Conservation (phyloP, 805 yeast genomes). For the Saturnispora dispora region DNA sequence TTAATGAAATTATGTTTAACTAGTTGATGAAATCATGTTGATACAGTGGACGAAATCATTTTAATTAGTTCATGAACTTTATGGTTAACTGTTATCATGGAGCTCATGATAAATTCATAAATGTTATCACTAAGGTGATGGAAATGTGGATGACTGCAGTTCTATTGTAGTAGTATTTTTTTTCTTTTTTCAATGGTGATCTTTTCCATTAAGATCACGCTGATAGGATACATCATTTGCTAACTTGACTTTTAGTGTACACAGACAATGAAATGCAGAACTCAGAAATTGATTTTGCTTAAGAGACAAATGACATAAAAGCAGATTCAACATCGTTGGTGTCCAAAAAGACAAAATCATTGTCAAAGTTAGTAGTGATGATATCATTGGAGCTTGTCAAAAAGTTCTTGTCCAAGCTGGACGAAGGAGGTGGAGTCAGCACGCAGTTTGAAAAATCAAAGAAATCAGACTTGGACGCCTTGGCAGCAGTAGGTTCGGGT, state of each 20-base stretch:
- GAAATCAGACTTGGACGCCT: not conserved
- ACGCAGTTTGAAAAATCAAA: not conserved
- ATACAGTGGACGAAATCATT: too few relatives aligned
- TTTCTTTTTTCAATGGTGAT: not conserved
- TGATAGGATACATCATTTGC: not conserved
- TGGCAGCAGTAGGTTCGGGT: not conserved
- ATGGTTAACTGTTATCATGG: not conserved
- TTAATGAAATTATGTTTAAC: not conserved
- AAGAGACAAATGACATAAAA: not conserved
- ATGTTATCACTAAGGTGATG: not conserved
- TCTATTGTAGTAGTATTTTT: not conserved
- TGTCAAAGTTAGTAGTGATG: not conserved
- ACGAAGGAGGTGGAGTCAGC: slow-evolving; percentile 1
- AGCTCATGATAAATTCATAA: not conserved
- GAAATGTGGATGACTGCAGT: not conserved
- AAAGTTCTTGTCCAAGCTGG: not conserved
- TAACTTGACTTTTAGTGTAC: not conserved
- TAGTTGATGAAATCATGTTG: not conserved
- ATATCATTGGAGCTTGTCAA: not conserved
- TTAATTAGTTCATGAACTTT: not conserved
- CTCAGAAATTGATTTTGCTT: not conserved
- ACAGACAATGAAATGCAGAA: not conserved
- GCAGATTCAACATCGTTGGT: not conserved
- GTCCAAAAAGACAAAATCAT: not conserved
- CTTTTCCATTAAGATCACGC: not conserved